These are phyloP conservation scores for Eremochloa ophiuroides DNA, from an alignment of 176 grass and related monocot genomes.

Conservation along the genomic window DNA sequence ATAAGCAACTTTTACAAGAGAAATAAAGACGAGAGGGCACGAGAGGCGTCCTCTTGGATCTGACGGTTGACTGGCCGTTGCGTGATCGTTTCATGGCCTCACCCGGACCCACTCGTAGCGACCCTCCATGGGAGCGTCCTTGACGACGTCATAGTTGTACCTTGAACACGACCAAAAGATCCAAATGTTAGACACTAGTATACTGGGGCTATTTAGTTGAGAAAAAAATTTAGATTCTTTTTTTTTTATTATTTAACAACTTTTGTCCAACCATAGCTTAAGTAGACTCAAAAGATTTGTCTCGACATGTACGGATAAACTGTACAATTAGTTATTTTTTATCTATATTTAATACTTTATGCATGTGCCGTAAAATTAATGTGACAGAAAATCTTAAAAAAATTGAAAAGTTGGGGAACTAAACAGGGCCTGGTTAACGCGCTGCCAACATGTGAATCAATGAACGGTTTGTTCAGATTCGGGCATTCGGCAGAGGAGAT, in stretches of 20 bases:
- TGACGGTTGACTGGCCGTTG: constrained; percentile 33
- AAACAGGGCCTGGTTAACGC: no score
- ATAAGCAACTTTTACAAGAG: neutral
- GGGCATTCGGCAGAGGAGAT: neutral
- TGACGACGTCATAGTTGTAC: constrained; percentile 58
- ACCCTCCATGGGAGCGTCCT: constrained; percentile 50
- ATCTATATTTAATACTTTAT: no score
- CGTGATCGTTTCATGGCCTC: constrained; percentile 12
- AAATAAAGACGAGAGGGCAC: neutral
- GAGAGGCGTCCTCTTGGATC: constrained; percentile 3
- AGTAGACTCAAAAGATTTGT: no score
- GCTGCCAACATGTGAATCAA: neutral
- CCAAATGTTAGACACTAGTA: constrained; percentile 26
- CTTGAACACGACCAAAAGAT: constrained; percentile 34
- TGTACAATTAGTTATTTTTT: no score
- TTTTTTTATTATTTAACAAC: no score
- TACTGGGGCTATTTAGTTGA: no score
- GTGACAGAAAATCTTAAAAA: no score
- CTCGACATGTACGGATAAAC: no score
- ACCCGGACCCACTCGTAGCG: constrained; percentile 48
- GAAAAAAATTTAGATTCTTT: no score
- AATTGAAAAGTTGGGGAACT: no score
- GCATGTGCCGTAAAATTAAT: no score
- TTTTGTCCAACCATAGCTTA: no score
- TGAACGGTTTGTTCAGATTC: neutral